Conservation (phyloP, 164 flowering plant genomes). For the Kingdonia uniflora region DNA sequence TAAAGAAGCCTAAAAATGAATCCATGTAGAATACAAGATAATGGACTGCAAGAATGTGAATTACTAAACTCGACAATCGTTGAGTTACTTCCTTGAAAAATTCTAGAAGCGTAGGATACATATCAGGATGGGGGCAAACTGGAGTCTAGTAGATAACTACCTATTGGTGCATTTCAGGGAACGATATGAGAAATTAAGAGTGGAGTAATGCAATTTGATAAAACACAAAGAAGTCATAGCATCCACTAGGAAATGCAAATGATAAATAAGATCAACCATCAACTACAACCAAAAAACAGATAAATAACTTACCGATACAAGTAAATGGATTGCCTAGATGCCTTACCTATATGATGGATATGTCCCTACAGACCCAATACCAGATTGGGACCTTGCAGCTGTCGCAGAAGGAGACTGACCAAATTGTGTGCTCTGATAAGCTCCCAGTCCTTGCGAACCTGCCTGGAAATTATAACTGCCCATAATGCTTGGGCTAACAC, state of each 20-base stretch:
- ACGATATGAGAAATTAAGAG: too few species aligned
- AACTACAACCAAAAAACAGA: neutral
- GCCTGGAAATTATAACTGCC: slow-evolving; percentile 34
- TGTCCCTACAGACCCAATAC: slow-evolving; percentile 19
- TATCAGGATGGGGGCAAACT: too few species aligned
- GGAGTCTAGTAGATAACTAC: too few species aligned
- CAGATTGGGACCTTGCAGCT: slow-evolving; percentile 17
- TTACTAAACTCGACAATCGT: too few species aligned
- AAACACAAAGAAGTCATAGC: neutral
- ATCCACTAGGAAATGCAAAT: neutral
- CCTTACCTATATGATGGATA: slow-evolving; percentile 17
- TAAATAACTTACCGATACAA: neutral
- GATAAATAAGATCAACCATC: neutral
- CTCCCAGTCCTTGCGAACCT: slow-evolving; percentile 36
- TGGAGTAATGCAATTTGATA: neutral
- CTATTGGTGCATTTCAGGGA: too few species aligned
- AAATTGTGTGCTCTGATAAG: slow-evolving; percentile 24
- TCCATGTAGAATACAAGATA: too few species aligned
- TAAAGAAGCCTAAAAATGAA: too few species aligned
- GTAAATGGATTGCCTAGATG: neutral
- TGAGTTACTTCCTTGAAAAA: too few species aligned
- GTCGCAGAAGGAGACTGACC: slow-evolving; percentile 23
- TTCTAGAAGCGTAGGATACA: too few species aligned
- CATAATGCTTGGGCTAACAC: slow-evolving; percentile 29
- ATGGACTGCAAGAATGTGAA: too few species aligned